Evolutionary conservation across 305 asterid genomes (phyloP).

Genomic region (Fraxinus greggii): DNA sequence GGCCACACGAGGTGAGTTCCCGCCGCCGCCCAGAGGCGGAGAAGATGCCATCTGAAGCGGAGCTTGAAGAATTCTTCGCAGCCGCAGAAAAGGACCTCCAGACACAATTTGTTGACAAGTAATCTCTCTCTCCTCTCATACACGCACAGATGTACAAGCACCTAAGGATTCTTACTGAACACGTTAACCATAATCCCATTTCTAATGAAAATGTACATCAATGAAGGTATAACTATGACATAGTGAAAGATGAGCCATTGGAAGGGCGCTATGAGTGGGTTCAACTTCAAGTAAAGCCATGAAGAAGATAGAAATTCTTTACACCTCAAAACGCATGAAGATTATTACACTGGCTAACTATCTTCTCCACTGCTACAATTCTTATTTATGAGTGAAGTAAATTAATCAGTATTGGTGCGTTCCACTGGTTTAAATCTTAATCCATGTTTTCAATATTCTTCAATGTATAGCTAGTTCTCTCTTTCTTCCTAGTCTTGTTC

Average conservation of each 20-base stretch:
- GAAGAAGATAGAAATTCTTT: constrained; percentile 22
- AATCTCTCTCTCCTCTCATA: not conserved
- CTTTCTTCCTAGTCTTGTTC: constrained; percentile 18
- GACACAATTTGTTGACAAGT: constrained; percentile 48
- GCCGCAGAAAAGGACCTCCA: constrained; percentile 52
- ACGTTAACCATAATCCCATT: not conserved
- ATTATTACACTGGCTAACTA: not conserved
- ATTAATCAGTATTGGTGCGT: not conserved
- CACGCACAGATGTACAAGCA: not conserved
- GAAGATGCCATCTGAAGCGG: constrained; percentile 48
- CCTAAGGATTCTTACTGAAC: not conserved
- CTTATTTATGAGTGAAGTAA: not conserved
- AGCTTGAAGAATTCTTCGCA: constrained; percentile 60
- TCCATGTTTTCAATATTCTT: constrained; percentile 13
- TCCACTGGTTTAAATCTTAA: constrained; percentile 30
- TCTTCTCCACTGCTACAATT: constrained; percentile 4
- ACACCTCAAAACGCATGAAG: not conserved
- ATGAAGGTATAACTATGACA: constrained; percentile 73
- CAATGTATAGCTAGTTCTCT: constrained; percentile 25
- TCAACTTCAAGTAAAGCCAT: constrained; percentile 42
- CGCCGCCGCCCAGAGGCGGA: constrained; percentile 23
- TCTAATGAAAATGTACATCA: constrained; percentile 1
- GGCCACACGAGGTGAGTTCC: constrained; percentile 24
- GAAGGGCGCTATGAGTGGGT: constrained; percentile 78
- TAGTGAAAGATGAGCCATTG: constrained; percentile 64